Conservation (phyloP, 495 filamentous ascomycete species). For the Xylaria cubensis region DNA sequence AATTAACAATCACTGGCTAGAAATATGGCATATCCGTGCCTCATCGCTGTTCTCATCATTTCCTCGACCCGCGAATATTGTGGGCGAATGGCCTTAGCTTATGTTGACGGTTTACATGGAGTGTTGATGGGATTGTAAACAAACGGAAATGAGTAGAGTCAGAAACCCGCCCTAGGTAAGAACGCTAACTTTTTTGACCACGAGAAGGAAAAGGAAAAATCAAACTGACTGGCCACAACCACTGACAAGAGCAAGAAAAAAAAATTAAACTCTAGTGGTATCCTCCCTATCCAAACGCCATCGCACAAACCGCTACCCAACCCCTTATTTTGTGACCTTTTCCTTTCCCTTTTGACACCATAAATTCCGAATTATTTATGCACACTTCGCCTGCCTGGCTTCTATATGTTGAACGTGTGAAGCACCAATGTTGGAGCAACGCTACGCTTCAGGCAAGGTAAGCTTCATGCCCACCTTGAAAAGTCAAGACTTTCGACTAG, state of each 20-base stretch:
- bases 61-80: not conserved
- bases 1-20: not conserved
- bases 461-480: constrained; percentile 61
- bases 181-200: constrained; percentile 4
- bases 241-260: constrained; percentile 16
- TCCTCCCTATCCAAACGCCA: constrained; percentile 42
- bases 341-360: not conserved
- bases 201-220: not conserved
- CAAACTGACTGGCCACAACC: not conserved
- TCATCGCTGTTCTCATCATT: not conserved
- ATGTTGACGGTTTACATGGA: not conserved
- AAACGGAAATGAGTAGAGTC: not conserved
- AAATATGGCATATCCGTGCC: not conserved
- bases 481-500: constrained; percentile 65
- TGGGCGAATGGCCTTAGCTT: not conserved
- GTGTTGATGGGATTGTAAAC: constrained; percentile 2
- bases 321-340: constrained; percentile 32
- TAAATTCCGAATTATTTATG: not conserved
- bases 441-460: constrained; percentile 12
- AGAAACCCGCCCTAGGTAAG: not conserved
- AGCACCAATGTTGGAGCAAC: not conserved
- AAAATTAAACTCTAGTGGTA: constrained; percentile 39
- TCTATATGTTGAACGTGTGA: not conserved
- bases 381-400: not conserved
- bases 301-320: constrained; percentile 29